phyloP scores from a whole-genome alignment of 2,329 filamentous ascomycete genomes.

The Aspergillus pseudonomiae region DNA sequence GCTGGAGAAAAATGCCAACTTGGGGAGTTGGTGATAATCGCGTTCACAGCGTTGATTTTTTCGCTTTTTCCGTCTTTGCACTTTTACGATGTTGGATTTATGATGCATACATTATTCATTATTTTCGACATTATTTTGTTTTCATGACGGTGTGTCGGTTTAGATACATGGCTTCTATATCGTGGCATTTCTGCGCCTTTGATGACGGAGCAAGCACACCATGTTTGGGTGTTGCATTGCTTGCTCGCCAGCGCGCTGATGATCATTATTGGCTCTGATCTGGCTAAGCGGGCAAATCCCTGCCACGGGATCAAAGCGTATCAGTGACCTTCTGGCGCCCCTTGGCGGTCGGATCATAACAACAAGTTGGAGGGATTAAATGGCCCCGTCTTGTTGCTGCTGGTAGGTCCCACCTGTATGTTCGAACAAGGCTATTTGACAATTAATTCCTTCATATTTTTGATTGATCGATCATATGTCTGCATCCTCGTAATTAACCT shows the following conservation, averaged over 20 bases:
- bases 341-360: not conserved
- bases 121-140: not conserved
- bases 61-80: not conserved
- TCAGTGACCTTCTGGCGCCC: not conserved
- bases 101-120: not conserved
- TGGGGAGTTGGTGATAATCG: not conserved
- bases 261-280: not conserved
- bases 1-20: not conserved
- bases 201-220: not conserved
- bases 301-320: not conserved
- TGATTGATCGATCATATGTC: constrained; percentile 20
- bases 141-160: constrained; percentile 1
- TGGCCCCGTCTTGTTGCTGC: not conserved
- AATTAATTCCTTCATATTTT: not conserved
- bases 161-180: not conserved
- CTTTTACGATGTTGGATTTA: not conserved
- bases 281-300: not conserved
- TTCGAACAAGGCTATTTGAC: not conserved
- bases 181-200: not conserved
- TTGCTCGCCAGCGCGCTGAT: not conserved
- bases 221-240: not conserved
- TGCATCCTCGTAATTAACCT: constrained; percentile 53
- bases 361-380: not conserved
- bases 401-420: not conserved
- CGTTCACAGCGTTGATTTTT: not conserved